Percentiles rank a stretch among this genome's conserved stretches.
Evolutionary conservation across 2,329 filamentous ascomycete genomes (phyloP).

Genomic region (Microcyclospora tardicrescens): DNA sequence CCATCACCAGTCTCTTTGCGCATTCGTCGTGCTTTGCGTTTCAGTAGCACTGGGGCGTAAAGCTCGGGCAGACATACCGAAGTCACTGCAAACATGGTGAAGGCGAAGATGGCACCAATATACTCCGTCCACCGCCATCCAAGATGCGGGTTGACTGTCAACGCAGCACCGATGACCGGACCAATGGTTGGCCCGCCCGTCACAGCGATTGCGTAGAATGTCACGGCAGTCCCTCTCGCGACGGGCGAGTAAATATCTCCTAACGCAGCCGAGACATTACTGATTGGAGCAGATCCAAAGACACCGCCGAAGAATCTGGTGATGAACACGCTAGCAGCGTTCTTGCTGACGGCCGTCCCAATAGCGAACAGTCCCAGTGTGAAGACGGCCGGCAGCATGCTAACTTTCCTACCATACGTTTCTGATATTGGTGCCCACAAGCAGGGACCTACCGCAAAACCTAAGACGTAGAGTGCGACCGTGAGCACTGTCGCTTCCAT

Average conservation of each 20-base stretch:
- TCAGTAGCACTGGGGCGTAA: constrained; percentile 28
- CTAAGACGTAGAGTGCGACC: constrained; percentile 36
- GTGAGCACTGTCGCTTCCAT: constrained; percentile 33
- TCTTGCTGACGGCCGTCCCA: constrained; percentile 29
- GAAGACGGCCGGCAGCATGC: constrained; percentile 32
- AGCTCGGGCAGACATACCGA: constrained; percentile 28
- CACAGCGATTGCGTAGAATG: constrained; percentile 30
- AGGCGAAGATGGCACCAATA: constrained; percentile 30
- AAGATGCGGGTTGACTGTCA: constrained; percentile 26
- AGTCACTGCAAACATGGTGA: constrained; percentile 13
- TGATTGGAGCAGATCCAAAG: constrained; percentile 32
- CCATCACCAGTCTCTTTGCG: constrained; percentile 28
- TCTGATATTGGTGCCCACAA: constrained; percentile 29
- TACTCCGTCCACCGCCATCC: constrained; percentile 37
- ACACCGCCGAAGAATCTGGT: constrained; percentile 34
- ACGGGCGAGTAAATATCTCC: constrained; percentile 31
- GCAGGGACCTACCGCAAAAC: constrained; percentile 29
- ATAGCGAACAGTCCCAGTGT: constrained; percentile 35
- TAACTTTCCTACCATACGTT: constrained; percentile 32
- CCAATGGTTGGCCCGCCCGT: constrained; percentile 26
- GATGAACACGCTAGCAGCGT: constrained; percentile 25
- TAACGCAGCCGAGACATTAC: constrained; percentile 31
- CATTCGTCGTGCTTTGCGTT: constrained; percentile 25
- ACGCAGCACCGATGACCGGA: constrained; percentile 30
- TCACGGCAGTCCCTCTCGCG: constrained; percentile 27